Base-by-base conservation (phyloP, 805 yeast genomes). In the Citeromyces matritensis region DNA sequence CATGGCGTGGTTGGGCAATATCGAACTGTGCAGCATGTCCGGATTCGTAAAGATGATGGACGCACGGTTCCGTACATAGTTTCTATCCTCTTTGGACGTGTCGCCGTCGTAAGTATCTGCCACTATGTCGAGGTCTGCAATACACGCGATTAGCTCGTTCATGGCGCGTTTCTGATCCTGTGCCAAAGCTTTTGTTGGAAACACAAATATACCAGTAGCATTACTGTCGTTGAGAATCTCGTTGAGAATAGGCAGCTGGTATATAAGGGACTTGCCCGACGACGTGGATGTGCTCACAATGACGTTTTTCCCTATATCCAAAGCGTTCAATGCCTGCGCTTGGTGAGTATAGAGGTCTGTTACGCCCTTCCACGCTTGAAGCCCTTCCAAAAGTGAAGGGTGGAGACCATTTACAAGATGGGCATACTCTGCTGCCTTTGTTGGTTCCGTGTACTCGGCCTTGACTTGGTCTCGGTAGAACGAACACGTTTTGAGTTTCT, bases 111-210 rank as follows among this genome's bases (percentile, higher is more conserved):
- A 86, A 0, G 96, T 82, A 30, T 78, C 88, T 3, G 76, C 80
- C 1, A 65, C 49, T 1, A 75, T 55, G 11, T 58, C 57, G 3
- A 61, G 40, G 9, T 53, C 52, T 0, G 73, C 70, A 31, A 81
- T 63, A 24, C 54, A 54, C 5, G 61, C 52, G 28, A 78, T 53
- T 8, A 80, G 53, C 14, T 67, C 73, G 30, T 64, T 63, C 34
- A 91, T 55, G n/a, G 93, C 73, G 39, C 94, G 60, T 43, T 77
- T 77, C 51, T 91, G 99, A 58, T 91, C 98, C 47, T 91, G 98
- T 0, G 99, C 97, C 32, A 91, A 59, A 0, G 99, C 98, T 47
- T 91, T 91, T 0, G 99, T 91, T 2, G 99, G 99, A 43, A 91
- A 91, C 9, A 91, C 74, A 43, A 80, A 85, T 60, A 93, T 60